Base-by-base conservation (phyloP, 306 rosid genomes). In the Ormosia semicastrata region DNA sequence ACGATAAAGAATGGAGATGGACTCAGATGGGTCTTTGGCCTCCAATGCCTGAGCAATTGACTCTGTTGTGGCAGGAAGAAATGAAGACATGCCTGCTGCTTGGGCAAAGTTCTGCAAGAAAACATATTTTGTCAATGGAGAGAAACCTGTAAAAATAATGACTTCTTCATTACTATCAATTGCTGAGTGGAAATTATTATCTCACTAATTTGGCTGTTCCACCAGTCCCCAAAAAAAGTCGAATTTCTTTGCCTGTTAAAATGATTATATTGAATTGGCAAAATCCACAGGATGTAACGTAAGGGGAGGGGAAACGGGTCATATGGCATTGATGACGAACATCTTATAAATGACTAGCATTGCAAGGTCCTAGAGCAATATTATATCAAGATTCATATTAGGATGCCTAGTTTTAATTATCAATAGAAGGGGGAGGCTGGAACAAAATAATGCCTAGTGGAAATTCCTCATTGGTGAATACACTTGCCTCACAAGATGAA, bases 51-150 rank as follows among this genome's bases (percentile, higher is more conserved):
- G 81, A 72, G 88, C 90, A 66, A 93, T 49, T 11, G 97, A 88
- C 14, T 95, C 98, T 2, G 93, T 88, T 54, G 95, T 88, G 14
- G 93, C 98, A 50, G 99, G 95, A 64, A 91, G 91, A 85, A 93
- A 89, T 13, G 94, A 81, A 70, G 97, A 83, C 98, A 95, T 95
- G 53, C 78, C 70, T 64, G 47, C 75, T 78, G 81, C 75, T 82
- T 54, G 34, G 65, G 81, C 40, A 64, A 73, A 53, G 39, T 68
- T 72, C 92, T 93, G 91, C 82, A 84, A 46, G 76, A 77, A 24
- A 71, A 8, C 39, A 67, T 64, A 24, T 24, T 24, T 65, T 17
- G 33, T 77, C 44, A 50, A 50, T 52, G 14, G 29, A 37, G 41
- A 65, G 47, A 18, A 77, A 77, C 3, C 36, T 17, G 18, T 33